Evolutionary conservation across 306 rosid genomes (phyloP), one percentile per base, ranked within the genome.

Genomic region (Glycine tomentella): DNA sequence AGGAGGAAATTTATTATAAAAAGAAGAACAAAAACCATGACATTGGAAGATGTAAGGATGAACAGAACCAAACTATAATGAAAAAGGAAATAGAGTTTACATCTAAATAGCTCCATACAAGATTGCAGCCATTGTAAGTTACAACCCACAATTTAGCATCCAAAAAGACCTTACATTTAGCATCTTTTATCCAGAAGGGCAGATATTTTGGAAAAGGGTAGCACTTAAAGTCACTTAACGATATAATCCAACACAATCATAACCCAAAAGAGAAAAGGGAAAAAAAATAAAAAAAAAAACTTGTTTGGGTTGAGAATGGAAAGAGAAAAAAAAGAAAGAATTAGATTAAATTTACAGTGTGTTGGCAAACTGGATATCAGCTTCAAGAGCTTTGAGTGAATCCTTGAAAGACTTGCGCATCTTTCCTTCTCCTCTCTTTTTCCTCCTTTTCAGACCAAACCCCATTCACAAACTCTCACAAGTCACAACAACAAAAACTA

Each of bases 331-430:
- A 61, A 16, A 34, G 14, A 7, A 42, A 40, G 7, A 51, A n/a
- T 15, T 4, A 36, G 44, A 20, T 78, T 36, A 49, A 49, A 20
- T 78, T 64, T 84, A 95, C 98, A 95, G 82, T 71, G 97, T 89
- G 81, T 95, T 92, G 75, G 97, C 98, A 71, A 91, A 89, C 34
- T 92, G 95, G 62, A 95, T 91, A 80, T 95, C 97, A 86, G 97
- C 98, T 87, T 95, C 89, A 79, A 95, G 98, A 15, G 92, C 94
- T 88, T 95, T 95, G 6, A 92, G 93, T 1, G 98, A 95, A 90
- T 95, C 97, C 88, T 90, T 95, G 84, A 91, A 95, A 83, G 97
- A 89, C 86, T 85, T 91, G 0, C 92, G 91, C 97, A 90, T 88
- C 79, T 44, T 49, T 78, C 8, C n/a, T 70, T 49, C 59, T 80